These are phyloP conservation scores for Boletus pseudopeckii DNA, from an alignment of 768 basidiomycete genomes.

Conservation along the genomic window DNA sequence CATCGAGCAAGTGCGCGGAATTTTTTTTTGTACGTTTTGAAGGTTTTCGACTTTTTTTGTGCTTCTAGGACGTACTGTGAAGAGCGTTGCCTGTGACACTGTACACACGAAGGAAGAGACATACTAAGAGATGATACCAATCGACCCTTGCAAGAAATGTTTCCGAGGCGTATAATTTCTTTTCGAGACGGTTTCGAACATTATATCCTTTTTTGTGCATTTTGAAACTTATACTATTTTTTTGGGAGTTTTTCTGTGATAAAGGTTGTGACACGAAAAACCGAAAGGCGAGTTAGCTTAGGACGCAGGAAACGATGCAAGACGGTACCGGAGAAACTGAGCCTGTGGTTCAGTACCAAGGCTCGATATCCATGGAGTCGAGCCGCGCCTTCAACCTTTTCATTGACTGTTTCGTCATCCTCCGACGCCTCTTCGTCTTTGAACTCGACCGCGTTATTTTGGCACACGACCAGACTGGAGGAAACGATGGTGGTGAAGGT, in stretches of 20 bases:
- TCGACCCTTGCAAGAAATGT: background rate
- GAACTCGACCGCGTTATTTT: slow-evolving; percentile 15
- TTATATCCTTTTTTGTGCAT: background rate
- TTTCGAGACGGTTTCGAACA: background rate
- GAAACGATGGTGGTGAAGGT: background rate
- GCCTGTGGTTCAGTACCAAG: background rate
- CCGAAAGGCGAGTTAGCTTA: background rate
- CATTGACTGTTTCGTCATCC: slow-evolving; percentile 8
- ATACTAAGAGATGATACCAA: background rate
- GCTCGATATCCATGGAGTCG: slow-evolving; percentile 11
- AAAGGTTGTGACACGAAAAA: background rate
- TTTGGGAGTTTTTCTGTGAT: background rate
- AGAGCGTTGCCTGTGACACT: background rate
- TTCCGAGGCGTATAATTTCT: background rate
- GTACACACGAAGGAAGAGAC: background rate
- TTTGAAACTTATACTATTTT: slow-evolving; percentile 1
- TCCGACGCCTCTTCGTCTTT: slow-evolving; percentile 3
- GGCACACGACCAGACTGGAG: slow-evolving; percentile 17
- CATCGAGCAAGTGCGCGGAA: background rate
- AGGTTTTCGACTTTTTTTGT: slow-evolving; percentile 5
- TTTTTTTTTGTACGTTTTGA: background rate
- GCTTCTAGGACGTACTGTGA: background rate
- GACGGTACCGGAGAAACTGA: slow-evolving; percentile 1
- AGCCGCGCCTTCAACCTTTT: slow-evolving; percentile 10
- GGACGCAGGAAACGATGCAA: background rate